phyloP scores from a whole-genome alignment of 2,329 filamentous ascomycete species.

The Ceratocystis destructans region DNA sequence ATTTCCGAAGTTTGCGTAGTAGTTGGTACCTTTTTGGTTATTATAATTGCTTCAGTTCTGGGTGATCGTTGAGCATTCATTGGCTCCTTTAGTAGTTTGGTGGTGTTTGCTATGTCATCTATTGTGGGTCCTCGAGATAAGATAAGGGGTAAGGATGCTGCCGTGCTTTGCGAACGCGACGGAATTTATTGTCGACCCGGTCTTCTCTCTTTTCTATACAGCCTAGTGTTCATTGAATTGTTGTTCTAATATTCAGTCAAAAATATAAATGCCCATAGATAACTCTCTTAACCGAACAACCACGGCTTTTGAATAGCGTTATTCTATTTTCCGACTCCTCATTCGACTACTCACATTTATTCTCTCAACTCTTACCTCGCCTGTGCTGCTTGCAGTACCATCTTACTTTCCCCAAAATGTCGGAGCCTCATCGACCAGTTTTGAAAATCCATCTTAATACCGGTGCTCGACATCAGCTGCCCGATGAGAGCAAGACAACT shows the following conservation, averaged over 20 bases:
- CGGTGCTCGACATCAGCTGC: slow-evolving; percentile 13
- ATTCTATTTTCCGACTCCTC: background rate
- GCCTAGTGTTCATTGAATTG: background rate
- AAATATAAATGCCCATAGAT: background rate
- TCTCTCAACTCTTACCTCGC: background rate
- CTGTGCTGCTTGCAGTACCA: background rate
- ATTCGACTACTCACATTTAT: no score
- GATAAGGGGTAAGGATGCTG: slow-evolving; percentile 11
- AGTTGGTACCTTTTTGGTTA: background rate
- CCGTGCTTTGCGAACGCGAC: slow-evolving; percentile 15
- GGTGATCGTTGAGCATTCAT: no score
- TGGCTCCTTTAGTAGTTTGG: background rate
- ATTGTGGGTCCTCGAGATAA: slow-evolving; percentile 15
- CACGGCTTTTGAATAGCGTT: background rate
- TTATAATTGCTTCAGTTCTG: background rate
- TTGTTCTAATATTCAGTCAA: background rate
- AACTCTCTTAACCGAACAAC: background rate
- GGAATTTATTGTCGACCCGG: background rate
- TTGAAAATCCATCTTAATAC: slow-evolving; percentile 22
- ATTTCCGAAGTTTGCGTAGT: slow-evolving; percentile 13
- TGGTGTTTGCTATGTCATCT: background rate
- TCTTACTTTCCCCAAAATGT: slow-evolving; percentile 7
- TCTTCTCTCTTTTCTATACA: background rate
- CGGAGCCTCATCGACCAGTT: slow-evolving; percentile 21
- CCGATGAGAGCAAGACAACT: slow-evolving; percentile 20